phyloP scores from a whole-genome alignment of 208 protist genomes.

The Entamoeba histolytica region DNA sequence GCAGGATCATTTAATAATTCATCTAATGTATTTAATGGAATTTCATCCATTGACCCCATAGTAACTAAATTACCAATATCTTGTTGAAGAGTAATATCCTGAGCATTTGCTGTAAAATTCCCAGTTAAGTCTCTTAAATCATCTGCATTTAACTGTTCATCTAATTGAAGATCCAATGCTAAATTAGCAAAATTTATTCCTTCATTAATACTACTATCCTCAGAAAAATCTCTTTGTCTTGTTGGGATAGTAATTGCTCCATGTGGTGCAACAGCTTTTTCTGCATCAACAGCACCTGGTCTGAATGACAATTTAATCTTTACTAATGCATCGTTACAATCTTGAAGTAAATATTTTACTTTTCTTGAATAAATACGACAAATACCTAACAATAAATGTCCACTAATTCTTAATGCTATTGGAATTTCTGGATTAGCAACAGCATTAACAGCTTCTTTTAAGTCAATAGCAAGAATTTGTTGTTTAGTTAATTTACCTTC shows the following conservation, averaged over 20 bases:
- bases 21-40: neutral
- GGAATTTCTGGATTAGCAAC: conserved; percentile 70
- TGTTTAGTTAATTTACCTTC: conserved; percentile 67
- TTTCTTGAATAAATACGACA: conserved; percentile 79
- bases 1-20: neutral
- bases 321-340: conserved; percentile 42
- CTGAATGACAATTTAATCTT: conserved; percentile 43
- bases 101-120: neutral
- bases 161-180: neutral
- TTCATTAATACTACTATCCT: neutral
- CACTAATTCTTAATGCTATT: conserved; percentile 72
- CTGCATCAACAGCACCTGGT: conserved; percentile 24
- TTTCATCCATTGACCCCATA: neutral
- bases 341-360: conserved; percentile 46
- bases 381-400: conserved; percentile 75
- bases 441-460: conserved; percentile 57
- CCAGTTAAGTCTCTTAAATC: neutral
- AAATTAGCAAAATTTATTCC: neutral
- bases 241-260: conserved; percentile 16
- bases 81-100: neutral
- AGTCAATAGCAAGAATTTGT: conserved; percentile 60
- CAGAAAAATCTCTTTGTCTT: neutral
- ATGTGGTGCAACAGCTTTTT: neutral
- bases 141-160: conserved; percentile 3
- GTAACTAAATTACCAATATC: neutral